Evolutionary conservation across 768 basidiomycete species (phyloP), one percentile per base, ranked within the genome.

Genomic region (Sporobolomyces pararoseus): DNA sequence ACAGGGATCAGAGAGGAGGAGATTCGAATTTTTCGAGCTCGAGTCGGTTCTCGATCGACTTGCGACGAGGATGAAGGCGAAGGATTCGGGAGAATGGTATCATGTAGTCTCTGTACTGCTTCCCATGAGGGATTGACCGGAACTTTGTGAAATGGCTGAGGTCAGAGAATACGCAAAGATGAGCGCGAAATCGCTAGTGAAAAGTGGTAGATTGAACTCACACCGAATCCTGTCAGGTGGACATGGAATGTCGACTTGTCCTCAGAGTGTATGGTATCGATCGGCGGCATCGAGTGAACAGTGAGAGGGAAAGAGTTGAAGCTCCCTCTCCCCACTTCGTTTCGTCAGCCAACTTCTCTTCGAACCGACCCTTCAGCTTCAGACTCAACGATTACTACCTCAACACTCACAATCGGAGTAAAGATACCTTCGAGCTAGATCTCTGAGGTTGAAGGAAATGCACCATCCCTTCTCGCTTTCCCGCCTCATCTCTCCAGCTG

Each of bases 391-490:
- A 42, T 17, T 42, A 42, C 17, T 9, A 9, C 39, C 17, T 12
- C 47, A 49, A 23, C 17, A 49, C 7, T 29, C 37, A 32, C 14
- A 39, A 32, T 25, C 27, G 25, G 12, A 19, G 25, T 7, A 6
- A 10, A 29, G 21, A 42, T 9, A 9, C 17, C 39, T 42, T 17
- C 10, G 39, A 13, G 21, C 10, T 14, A 23, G 6, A 21, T 7
- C 13, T 13, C 46, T 21, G 13, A 19, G 2, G 21, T 27, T 42
- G 21, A 17, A 23, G 2, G 3, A 31, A 27, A 62, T 58, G 60
- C 72, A 66, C 50, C 5, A 49, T 7, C 64, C 72, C 0, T 73
- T 73, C 60, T 63, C 67, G 7, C 50, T 73, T 13, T 27, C 47
- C 25, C 60, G 54, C 10, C 55, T 73, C 27, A 59, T 73, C 34